Conservation (phyloP, 495 filamentous ascomycete genomes). For the Penicillium lagena region DNA sequence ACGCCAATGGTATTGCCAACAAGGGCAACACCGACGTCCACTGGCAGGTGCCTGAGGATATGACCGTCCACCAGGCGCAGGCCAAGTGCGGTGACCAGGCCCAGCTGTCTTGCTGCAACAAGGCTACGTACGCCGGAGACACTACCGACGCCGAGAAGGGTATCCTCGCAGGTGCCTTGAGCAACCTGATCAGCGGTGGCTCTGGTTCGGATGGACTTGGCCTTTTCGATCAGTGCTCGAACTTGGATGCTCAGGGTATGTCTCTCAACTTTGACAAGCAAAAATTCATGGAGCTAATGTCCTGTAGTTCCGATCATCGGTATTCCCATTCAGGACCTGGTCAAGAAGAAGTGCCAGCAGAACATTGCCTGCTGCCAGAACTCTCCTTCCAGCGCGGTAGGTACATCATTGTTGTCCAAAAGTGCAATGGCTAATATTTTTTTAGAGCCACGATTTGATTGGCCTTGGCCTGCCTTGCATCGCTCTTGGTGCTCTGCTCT, state of each 20-base stretch:
- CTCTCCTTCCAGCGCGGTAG: slow-evolving; percentile 30
- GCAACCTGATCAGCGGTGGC: slow-evolving; percentile 23
- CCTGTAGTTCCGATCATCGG: slow-evolving; percentile 9
- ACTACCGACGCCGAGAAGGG: slow-evolving; percentile 22
- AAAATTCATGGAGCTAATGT: too few species aligned
- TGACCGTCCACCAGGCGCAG: slow-evolving; percentile 42
- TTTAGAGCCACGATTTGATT: slow-evolving; percentile 28
- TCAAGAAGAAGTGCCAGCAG: slow-evolving; percentile 45
- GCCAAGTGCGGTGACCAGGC: slow-evolving; percentile 43
- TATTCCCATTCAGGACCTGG: slow-evolving; percentile 29
- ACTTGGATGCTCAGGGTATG: slow-evolving; percentile 18
- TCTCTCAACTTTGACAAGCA: too few species aligned
- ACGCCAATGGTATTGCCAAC: slow-evolving; percentile 17
- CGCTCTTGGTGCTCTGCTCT: slow-evolving; percentile 43
- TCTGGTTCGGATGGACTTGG: slow-evolving; percentile 26
- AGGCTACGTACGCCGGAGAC: slow-evolving; percentile 40
- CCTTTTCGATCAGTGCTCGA: slow-evolving; percentile 34
- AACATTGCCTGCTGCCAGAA: slow-evolving; percentile 47
- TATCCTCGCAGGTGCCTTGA: slow-evolving; percentile 22
- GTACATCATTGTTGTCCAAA: not conserved
- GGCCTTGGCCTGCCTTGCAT: slow-evolving; percentile 41
- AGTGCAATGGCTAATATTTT: slow-evolving; percentile 6
- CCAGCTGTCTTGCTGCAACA: slow-evolving; percentile 43
- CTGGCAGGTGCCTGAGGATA: slow-evolving; percentile 30
- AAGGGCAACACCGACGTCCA: slow-evolving; percentile 23